These are phyloP conservation scores for Botrytis pseudocinerea DNA, from an alignment of 2,329 filamentous ascomycete species.

Conservation along the genomic window DNA sequence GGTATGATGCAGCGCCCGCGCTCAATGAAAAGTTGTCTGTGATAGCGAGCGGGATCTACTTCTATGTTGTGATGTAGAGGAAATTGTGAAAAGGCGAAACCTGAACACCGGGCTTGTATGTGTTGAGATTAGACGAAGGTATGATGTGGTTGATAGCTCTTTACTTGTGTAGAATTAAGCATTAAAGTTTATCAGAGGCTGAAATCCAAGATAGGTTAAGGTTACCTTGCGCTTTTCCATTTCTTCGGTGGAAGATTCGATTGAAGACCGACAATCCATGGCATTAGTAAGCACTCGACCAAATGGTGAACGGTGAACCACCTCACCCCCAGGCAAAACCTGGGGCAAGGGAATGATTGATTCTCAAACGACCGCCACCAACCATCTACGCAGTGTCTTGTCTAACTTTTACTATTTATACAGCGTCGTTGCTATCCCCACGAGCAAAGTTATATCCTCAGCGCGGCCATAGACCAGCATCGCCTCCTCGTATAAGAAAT, in stretches of 20 bases:
- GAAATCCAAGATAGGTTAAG: conserved; percentile 19
- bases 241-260: conserved; percentile 9
- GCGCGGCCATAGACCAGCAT: not conserved
- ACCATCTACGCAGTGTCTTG: not conserved
- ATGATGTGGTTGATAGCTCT: conserved; percentile 22
- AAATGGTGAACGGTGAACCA: not conserved
- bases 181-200: conserved; percentile 22
- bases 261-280: not conserved
- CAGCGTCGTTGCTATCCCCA: not conserved
- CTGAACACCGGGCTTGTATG: conserved; percentile 35
- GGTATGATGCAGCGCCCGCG: conserved; percentile 40
- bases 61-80: conserved; percentile 28
- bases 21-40: conserved; percentile 38
- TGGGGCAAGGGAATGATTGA: not conserved
- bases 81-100: conserved; percentile 37
- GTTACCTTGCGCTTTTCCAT: conserved; percentile 8
- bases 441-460: not conserved
- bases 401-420: not conserved
- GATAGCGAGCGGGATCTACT: conserved; percentile 20
- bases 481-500: not conserved
- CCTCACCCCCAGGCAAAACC: not conserved
- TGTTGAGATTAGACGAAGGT: conserved; percentile 8
- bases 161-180: conserved; percentile 4
- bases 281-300: conserved; percentile 11
- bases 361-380: not conserved